Evolutionary conservation across 2,329 filamentous ascomycete genomes (phyloP), one percentile per base, ranked within the genome.

Genomic region (Aspergillus texensis): DNA sequence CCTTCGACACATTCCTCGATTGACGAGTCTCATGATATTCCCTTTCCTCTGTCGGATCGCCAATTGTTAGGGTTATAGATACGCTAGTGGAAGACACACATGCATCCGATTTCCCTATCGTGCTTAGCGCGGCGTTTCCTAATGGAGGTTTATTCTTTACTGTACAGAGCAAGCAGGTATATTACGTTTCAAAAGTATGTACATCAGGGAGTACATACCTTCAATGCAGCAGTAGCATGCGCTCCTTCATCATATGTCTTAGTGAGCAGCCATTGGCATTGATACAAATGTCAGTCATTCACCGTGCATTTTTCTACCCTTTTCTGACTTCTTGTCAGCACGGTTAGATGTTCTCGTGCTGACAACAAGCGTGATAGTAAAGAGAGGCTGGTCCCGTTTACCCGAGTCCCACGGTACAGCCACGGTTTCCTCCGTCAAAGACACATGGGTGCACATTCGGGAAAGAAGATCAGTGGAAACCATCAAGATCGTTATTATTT

Each of bases 381-480:
- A 36, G 24, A 45, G 45, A 48, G 39, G 48, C 28, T 52, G 28
- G 48, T 52, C 48, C 48, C 48, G 16, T 52, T 52, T 61, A 43
- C 26, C 21, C 24, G 50, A 56, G 50, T 67, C 59, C 68, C 67
- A 69, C 60, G 68, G 68, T 66, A 63, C 63, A 28, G 63, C 52
- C 48, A 61, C 67, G 64, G 68, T 65, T 61, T 65, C 56, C 61
- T 61, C 68, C 65, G 61, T 65, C 45, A 48, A 63, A 41, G 64
- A 66, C 67, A 69, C 67, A 66, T 65, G 65, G 68, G 57, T 65
- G 54, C 61, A 59, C 56, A 57, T 65, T 66, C 66, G 66, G 68
- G 65, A 63, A 63, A 64, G 64, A 67, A 68, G 68, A 70, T 70
- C 68, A 70, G 67, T 70, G 68, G 67, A 39, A 67, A 68, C 64